Evolutionary conservation across 352 stramenopile species (phyloP).

Genomic region (Pythium vanterpoolii): DNA sequence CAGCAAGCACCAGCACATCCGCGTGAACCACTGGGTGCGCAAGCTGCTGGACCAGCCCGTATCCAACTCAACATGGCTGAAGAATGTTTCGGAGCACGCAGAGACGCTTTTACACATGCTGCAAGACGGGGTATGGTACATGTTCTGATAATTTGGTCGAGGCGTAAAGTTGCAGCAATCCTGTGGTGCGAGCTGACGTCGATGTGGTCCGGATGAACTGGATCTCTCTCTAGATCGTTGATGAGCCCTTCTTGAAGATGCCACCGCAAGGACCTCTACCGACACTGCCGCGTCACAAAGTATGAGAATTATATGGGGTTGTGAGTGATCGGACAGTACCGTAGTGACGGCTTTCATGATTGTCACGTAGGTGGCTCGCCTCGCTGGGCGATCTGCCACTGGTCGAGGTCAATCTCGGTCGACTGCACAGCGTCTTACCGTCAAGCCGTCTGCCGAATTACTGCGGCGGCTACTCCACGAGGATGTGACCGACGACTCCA

Average conservation of each 20-base stretch:
- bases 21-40: constrained; percentile 50
- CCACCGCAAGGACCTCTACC: constrained; percentile 54
- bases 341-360: not conserved
- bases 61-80: constrained; percentile 51
- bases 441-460: constrained; percentile 7
- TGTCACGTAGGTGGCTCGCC: constrained; percentile 23
- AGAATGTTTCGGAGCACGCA: constrained; percentile 50
- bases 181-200: not conserved
- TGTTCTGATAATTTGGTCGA: not conserved
- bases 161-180: too few relatives aligned
- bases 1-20: constrained; percentile 61
- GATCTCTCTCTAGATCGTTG: constrained; percentile 26
- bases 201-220: not conserved
- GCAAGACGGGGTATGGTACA: constrained; percentile 37
- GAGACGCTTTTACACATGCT: constrained; percentile 53
- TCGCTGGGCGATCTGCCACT: constrained; percentile 1
- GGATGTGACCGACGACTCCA: not conserved
- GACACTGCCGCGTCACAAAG: constrained; percentile 43
- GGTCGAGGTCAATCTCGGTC: not conserved
- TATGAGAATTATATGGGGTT: constrained; percentile 5
- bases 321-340: not conserved
- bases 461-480: constrained; percentile 13
- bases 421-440: not conserved
- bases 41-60: constrained; percentile 56
- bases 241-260: constrained; percentile 62